phyloP scores from a whole-genome alignment of 805 yeast genomes.

The Kuraishia borneana region DNA sequence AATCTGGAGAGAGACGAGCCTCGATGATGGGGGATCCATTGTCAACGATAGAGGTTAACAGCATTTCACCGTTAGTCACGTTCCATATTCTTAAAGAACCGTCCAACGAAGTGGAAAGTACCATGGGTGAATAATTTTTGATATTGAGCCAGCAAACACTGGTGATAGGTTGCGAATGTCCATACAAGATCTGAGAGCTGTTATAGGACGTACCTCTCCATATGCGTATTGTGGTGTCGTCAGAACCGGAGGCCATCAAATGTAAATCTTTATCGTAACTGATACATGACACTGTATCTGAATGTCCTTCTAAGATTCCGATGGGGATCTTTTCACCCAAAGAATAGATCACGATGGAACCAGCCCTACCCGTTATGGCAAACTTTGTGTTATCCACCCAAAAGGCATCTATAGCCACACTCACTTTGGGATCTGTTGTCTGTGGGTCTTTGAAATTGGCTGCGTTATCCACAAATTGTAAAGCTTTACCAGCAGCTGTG shows the following conservation, averaged over 20 bases:
- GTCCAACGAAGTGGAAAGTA: constrained; percentile 52
- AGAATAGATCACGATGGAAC: constrained; percentile 45
- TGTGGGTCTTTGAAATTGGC: constrained; percentile 8
- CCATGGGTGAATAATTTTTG: not conserved
- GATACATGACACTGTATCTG: constrained; percentile 43
- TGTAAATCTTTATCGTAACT: constrained; percentile 39
- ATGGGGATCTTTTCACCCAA: constrained; percentile 33
- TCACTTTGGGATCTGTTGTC: not conserved
- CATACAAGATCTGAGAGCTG: constrained; percentile 33
- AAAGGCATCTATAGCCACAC: constrained; percentile 44
- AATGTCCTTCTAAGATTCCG: constrained; percentile 55
- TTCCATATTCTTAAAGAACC: constrained; percentile 66
- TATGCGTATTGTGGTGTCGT: constrained; percentile 59
- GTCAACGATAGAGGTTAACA: constrained; percentile 21
- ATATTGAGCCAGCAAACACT: constrained; percentile 43
- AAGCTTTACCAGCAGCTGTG: constrained; percentile 35
- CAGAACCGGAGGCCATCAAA: constrained; percentile 64
- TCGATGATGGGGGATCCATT: constrained; percentile 47
- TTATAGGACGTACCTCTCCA: constrained; percentile 63
- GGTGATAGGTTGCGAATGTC: constrained; percentile 50
- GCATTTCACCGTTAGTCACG: constrained; percentile 26
- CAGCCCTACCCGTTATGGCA: constrained; percentile 54
- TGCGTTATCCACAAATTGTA: constrained; percentile 30
- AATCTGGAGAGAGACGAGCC: constrained; percentile 40
- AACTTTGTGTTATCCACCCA: constrained; percentile 68